Evolutionary conservation across 2,329 filamentous ascomycete genomes (phyloP).

Genomic region (Diaporthe sp.): DNA sequence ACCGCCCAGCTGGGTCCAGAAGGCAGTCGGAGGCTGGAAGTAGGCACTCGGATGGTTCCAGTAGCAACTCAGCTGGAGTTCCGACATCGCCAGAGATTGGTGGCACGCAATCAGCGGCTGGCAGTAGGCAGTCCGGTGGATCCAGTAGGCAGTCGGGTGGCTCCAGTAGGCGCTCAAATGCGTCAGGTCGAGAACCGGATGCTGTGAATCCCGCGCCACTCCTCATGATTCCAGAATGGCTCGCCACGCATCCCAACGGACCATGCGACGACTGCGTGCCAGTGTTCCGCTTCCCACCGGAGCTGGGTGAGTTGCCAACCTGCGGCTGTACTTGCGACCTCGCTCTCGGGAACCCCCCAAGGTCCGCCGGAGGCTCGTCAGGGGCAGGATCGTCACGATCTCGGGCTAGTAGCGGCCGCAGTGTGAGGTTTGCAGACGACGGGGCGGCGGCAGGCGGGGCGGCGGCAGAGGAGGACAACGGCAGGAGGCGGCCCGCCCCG

Average conservation of each 20-base stretch:
- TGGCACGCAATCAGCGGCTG: not conserved
- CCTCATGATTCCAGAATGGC: constrained; percentile 24
- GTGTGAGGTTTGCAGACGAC: constrained; percentile 35
- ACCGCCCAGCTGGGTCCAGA: not conserved
- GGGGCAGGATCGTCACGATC: not conserved
- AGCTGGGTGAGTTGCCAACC: constrained; percentile 7
- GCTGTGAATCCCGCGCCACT: constrained; percentile 3
- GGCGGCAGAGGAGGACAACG: not conserved
- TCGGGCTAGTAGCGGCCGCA: constrained; percentile 14
- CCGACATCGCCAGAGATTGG: too few species aligned
- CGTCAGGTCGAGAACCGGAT: not conserved
- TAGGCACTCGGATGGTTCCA: not conserved
- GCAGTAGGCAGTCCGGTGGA: not conserved
- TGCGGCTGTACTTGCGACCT: constrained; percentile 28
- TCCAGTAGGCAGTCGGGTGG: not conserved
- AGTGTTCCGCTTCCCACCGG: constrained; percentile 16
- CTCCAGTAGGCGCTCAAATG: not conserved
- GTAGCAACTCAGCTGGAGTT: not conserved
- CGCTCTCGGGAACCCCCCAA: not conserved
- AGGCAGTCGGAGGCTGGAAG: not conserved
- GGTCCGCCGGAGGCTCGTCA: not conserved
- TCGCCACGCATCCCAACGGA: constrained; percentile 9
- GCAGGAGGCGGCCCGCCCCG: not conserved
- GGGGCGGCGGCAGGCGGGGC: not conserved
- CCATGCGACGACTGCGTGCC: constrained; percentile 31